Percentiles rank a stretch among this genome's conserved stretches.
Evolutionary conservation across 129 eudicot genomes (phyloP).

Genomic region (Arctium minus): DNA sequence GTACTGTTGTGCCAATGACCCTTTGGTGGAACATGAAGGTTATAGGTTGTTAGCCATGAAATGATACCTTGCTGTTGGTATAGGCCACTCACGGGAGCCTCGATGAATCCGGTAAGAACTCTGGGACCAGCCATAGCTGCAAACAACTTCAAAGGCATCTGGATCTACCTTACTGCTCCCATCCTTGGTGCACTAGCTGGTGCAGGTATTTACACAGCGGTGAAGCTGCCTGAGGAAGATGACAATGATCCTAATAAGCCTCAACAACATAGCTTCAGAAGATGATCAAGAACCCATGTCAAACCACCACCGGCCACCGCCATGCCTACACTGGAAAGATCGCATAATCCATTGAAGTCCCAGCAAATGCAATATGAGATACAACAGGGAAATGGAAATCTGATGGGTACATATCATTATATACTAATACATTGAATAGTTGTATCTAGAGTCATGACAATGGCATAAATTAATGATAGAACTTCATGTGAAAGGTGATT

Average conservation of each 20-base stretch:
- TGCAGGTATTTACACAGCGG: slow-evolving; percentile 78
- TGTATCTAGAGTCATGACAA: slow-evolving; percentile 20
- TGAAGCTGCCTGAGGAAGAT: slow-evolving; percentile 73
- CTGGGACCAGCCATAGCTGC: slow-evolving; percentile 92
- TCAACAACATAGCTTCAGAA: slow-evolving; percentile 56
- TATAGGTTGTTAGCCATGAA: not conserved
- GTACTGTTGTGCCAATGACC: not conserved
- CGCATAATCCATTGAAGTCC: not conserved
- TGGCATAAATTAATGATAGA: slow-evolving; percentile 9
- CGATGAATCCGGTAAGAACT: slow-evolving; percentile 94
- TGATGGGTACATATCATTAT: slow-evolving; percentile 16
- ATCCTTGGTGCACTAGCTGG: slow-evolving; percentile 83
- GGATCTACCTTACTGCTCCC: slow-evolving; percentile 95
- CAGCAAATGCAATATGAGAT: not conserved
- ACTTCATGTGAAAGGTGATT: not conserved
- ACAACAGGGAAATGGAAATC: not conserved
- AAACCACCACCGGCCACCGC: not conserved
- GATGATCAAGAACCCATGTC: slow-evolving; percentile 27
- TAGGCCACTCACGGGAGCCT: slow-evolving; percentile 78
- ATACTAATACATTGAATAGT: slow-evolving; percentile 16
- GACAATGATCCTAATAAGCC: slow-evolving; percentile 38
- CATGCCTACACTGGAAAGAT: slow-evolving; percentile 9
- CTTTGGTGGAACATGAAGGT: not conserved
- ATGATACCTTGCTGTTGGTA: not conserved
- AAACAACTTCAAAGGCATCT: slow-evolving; percentile 76